Base-by-base conservation (phyloP, 2,329 filamentous ascomycete genomes). In the Fusarium nanum region DNA sequence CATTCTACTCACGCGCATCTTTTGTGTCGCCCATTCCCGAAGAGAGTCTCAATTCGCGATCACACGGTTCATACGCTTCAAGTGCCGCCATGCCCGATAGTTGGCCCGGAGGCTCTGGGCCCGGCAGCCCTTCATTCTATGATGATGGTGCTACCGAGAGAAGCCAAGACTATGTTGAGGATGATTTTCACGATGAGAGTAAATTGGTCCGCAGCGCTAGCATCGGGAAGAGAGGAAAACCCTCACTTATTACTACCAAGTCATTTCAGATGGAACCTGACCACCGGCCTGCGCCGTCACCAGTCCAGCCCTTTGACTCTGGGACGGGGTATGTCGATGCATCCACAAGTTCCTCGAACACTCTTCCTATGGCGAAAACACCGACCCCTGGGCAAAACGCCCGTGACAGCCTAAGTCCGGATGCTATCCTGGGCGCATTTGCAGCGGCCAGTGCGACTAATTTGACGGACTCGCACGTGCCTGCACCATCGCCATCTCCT, bases 11-110 rank as follows among this genome's bases (percentile, higher is more conserved):
- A 5, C 87, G 85, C 68, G 80, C 84, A 14, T 92, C 91, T 0
- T 91, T 86, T 64, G 91, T 94, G 27, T 92, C 92, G 1, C 91
- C 92, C 1, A 94, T 94, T 56, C 90, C 89, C 1, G 92, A 94
- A 77, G 92, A 94, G 76, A 87, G 85, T 67, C 84, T 87, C 0
- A 83, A 85, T 25, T 82, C 85, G 6, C 81, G 84, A 56, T 88
- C 89, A 1, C 86, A 88, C 75, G 84, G 84, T 28, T 93, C 92
- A 0, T 91, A 88, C 74, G 91, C 88, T 23, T 93, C 92, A 5
- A 93, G 91, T 71, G 87, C 89, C 37, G 91, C 88, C 1, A 92
- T 93, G 77, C 91, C 92, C 2, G 87, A 89, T 22, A 89, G 84
- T 71, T 93, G 91, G 87, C 87, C 84, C 7, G 86, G 83, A 7